These are phyloP conservation scores for Cnidoscolus chayamansa DNA, from an alignment of 441 rosid genomes.

Conservation along the genomic window DNA sequence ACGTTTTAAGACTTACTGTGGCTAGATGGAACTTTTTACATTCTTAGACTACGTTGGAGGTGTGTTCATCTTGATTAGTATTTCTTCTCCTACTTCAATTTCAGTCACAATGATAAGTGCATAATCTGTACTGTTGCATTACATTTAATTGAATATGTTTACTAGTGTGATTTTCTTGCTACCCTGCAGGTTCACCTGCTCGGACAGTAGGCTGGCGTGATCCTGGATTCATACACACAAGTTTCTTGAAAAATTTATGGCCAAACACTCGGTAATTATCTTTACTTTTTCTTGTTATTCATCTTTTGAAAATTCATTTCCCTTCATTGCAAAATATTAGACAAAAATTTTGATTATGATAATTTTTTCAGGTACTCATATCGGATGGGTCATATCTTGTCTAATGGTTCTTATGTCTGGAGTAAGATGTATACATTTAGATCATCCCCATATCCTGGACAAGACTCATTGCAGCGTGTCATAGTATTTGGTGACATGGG, in stretches of 20 bases:
- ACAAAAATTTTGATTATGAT: neutral
- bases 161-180: neutral
- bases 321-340: neutral
- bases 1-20: neutral
- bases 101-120: neutral
- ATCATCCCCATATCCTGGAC: conserved; percentile 86
- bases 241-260: conserved; percentile 87
- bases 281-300: conserved; percentile 2
- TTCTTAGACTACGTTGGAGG: neutral
- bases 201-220: conserved; percentile 94
- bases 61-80: neutral
- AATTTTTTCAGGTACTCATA: conserved; percentile 56
- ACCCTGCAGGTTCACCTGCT: conserved; percentile 69
- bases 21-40: neutral
- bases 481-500: conserved; percentile 92
- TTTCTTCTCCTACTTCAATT: neutral
- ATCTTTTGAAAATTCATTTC: conserved; percentile 1
- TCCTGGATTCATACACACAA: conserved; percentile 87
- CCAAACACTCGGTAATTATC: conserved; percentile 62
- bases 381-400: conserved; percentile 65
- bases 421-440: conserved; percentile 65
- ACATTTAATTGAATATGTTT: neutral
- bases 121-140: neutral
- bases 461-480: conserved; percentile 75
- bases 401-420: conserved; percentile 50